phyloP scores from a whole-genome alignment of 2,329 filamentous ascomycete genomes.

The Ciborinia camelliae region DNA sequence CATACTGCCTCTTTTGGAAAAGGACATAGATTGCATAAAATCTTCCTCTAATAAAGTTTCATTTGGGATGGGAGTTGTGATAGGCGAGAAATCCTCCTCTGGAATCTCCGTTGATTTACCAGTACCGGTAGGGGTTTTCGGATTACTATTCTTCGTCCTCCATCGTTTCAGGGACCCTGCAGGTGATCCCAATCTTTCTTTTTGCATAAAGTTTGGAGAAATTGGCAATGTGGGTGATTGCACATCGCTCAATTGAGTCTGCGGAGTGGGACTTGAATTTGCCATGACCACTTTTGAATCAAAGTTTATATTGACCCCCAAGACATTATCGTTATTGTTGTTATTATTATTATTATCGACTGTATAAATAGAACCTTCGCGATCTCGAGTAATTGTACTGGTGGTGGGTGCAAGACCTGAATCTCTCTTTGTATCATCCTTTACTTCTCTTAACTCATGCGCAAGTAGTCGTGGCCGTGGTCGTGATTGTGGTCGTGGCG shows the following conservation, averaged over 20 bases:
- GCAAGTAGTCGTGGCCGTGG: constrained; percentile 2
- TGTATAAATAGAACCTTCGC: constrained; percentile 42
- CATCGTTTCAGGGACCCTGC: constrained; percentile 21
- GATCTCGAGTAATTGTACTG: constrained; percentile 40
- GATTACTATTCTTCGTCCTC: constrained; percentile 25
- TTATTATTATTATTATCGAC: constrained; percentile 18
- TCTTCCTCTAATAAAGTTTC: constrained; percentile 56
- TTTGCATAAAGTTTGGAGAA: constrained; percentile 22
- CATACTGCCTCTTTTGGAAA: constrained; percentile 62
- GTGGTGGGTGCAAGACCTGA: constrained; percentile 51
- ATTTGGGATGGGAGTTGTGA: constrained; percentile 55
- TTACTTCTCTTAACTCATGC: constrained; percentile 37
- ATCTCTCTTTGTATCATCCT: constrained; percentile 48
- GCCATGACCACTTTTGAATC: constrained; percentile 20
- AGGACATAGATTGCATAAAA: constrained; percentile 54
- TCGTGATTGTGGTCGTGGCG: background rate
- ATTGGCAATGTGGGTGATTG: constrained; percentile 17
- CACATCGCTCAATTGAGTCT: constrained; percentile 9
- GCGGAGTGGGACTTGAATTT: background rate
- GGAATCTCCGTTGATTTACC: constrained; percentile 26
- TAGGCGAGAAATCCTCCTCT: constrained; percentile 46
- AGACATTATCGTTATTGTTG: constrained; percentile 22
- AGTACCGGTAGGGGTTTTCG: constrained; percentile 19
- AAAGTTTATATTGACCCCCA: constrained; percentile 32
- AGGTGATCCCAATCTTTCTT: constrained; percentile 21